Conservation (phyloP, 2,329 filamentous ascomycete species). For the Ilyonectria sp. region DNA sequence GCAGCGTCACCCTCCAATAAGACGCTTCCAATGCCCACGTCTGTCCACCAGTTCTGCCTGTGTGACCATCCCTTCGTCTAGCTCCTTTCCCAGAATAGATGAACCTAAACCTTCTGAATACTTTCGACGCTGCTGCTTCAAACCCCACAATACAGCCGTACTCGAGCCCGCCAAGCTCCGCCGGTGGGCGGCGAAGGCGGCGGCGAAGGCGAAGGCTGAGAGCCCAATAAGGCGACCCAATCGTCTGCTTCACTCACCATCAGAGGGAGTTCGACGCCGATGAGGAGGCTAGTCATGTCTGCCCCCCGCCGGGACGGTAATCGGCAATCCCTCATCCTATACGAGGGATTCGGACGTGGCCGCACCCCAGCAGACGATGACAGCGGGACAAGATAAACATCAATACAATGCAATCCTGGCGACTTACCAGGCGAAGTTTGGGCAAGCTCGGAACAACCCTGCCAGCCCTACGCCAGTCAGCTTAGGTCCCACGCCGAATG, state of each 20-base stretch:
- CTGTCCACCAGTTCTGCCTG: neutral
- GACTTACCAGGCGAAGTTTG: neutral
- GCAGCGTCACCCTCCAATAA: neutral
- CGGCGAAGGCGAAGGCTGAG: slow-evolving; percentile 3
- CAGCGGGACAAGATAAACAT: slow-evolving; percentile 7
- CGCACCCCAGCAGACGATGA: slow-evolving; percentile 4
- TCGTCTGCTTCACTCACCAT: neutral
- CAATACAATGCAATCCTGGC: neutral
- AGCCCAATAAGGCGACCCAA: neutral
- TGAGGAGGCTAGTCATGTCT: neutral
- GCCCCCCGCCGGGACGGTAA: slow-evolving; percentile 3
- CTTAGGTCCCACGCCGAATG: slow-evolving; percentile 3
- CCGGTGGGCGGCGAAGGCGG: slow-evolving; percentile 14
- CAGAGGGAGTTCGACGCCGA: neutral
- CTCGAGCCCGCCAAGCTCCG: slow-evolving; percentile 34
- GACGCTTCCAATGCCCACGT: too few relatives aligned
- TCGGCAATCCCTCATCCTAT: slow-evolving; percentile 22
- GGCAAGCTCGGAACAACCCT: neutral
- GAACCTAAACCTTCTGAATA: neutral
- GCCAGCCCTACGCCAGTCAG: slow-evolving; percentile 32
- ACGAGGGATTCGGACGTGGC: neutral
- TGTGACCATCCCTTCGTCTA: neutral
- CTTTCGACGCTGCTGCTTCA: neutral
- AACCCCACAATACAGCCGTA: slow-evolving; percentile 36
- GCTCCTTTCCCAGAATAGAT: neutral